Evolutionary conservation across 306 rosid species (phyloP), one percentile per base, ranked within the genome.

Genomic region (Benincasa hispida): DNA sequence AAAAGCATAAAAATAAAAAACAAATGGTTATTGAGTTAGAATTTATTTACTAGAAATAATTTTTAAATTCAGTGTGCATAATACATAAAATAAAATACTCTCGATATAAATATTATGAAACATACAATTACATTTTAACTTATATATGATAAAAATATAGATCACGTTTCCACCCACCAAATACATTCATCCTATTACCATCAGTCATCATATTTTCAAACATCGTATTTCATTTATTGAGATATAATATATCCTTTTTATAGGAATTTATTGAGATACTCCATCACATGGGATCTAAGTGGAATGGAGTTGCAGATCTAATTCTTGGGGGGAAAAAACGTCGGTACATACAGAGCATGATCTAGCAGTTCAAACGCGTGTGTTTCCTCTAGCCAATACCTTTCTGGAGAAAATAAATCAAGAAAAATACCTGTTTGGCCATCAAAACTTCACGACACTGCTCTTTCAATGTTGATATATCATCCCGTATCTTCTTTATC

Each of bases 371-470:
- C 4, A 22, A 68, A 68, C 7, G n/a, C n/a, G 11, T 10, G 12
- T 34, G 57, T 60, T 75, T 72, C 55, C 22, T 37, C 65, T 19
- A 57, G 50, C 28, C 77, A 41, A 25, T 76, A 30, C 39, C 28
- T 61, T 30, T 30, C n/a, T 8, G 14, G 28, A 53, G 34, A 60
- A 24, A 47, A 14, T 66, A 66, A 6, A 69, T 0, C 28, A 2
- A 35, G 21, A 56, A 61, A 72, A 57, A 57, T 14, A 89, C 98
- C 93, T 93, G 98, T 45, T 93, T 93, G 51, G 98, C 98, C 3
- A 89, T 84, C 11, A 93, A 82, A 83, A 93, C 96, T 57, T 88
- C 84, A 9, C 84, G 97, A 76, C 96, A 93, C 79, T 90, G 89
- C n/a, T 85, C 96, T 81, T 90, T 81, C 91, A 93, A 73, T 24